phyloP scores from a whole-genome alignment of 2,329 filamentous ascomycete species.

The Paecilomyces sp. region DNA sequence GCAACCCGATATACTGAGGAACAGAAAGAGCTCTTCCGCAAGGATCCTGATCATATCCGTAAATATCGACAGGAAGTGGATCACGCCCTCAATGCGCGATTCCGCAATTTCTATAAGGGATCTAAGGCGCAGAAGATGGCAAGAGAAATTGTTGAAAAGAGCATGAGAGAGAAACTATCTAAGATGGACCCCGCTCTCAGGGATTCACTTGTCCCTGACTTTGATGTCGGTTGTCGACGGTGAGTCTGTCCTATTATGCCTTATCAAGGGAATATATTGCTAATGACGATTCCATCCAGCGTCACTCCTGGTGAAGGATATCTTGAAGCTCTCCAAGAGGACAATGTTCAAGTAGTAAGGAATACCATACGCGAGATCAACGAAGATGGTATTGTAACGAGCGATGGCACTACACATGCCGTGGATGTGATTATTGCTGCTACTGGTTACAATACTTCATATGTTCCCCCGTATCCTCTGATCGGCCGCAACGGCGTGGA shows the following conservation, averaged over 20 bases:
- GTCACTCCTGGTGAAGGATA: not conserved
- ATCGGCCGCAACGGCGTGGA: slow-evolving; percentile 6
- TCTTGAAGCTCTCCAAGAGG: not conserved
- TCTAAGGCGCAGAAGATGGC: not conserved
- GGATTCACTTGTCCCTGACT: slow-evolving; percentile 1
- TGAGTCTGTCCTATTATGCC: not conserved
- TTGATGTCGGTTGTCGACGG: slow-evolving; percentile 4
- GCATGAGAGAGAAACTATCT: slow-evolving; percentile 1
- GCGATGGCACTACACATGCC: not conserved
- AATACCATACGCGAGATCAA: not conserved
- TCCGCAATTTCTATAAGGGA: not conserved
- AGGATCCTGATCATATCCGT: not conserved
- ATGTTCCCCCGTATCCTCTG: slow-evolving; percentile 4
- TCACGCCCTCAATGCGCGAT: not conserved
- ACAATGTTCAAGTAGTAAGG: not conserved
- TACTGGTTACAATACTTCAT: not conserved
- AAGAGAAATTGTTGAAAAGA: not conserved
- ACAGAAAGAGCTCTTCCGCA: not conserved
- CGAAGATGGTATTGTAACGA: not conserved
- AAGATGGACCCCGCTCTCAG: not conserved
- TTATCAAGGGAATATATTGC: not conserved
- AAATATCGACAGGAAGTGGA: slow-evolving; percentile 1
- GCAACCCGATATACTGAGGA: not conserved
- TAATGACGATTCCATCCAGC: not conserved
- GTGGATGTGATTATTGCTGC: not conserved